These are phyloP conservation scores for Xylaria sp. DNA, from an alignment of 2,329 filamentous ascomycete genomes.

Conservation along the genomic window DNA sequence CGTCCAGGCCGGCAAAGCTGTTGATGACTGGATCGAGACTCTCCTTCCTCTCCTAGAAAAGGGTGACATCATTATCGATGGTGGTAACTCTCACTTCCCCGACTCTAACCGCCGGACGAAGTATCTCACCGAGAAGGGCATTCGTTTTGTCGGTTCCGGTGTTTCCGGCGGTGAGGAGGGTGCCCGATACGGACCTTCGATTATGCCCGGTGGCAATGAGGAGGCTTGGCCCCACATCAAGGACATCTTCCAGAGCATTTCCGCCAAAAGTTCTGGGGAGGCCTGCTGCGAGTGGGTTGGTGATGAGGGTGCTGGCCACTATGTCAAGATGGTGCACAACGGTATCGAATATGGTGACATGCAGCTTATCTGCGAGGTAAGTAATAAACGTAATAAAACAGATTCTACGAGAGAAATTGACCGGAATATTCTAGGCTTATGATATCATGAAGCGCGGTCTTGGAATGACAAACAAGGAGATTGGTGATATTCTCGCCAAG, in stretches of 20 bases:
- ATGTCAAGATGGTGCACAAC: slow-evolving; percentile 99
- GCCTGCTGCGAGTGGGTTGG: slow-evolving; percentile 99
- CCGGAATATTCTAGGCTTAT: slow-evolving; percentile 75
- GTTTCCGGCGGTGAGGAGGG: slow-evolving; percentile 99
- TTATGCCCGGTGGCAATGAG: slow-evolving; percentile 99
- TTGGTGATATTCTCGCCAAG: slow-evolving; percentile 90
- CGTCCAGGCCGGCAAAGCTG: slow-evolving; percentile 97
- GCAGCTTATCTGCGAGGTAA: slow-evolving; percentile 98
- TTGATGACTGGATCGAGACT: slow-evolving; percentile 98
- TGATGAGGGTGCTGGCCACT: slow-evolving; percentile 99
- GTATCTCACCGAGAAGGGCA: slow-evolving; percentile 87
- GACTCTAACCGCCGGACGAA: slow-evolving; percentile 97
- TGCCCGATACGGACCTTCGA: slow-evolving; percentile 94
- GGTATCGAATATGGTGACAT: slow-evolving; percentile 99
- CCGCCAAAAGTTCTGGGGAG: slow-evolving; percentile 97
- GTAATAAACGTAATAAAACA: slow-evolving; percentile 43
- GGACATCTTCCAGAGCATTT: slow-evolving; percentile 97
- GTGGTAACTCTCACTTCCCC: slow-evolving; percentile 99
- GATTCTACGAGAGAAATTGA: slow-evolving; percentile 14
- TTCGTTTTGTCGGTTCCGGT: slow-evolving; percentile 95
- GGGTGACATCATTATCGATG: slow-evolving; percentile 99
- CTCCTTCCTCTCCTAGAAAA: slow-evolving; percentile 84
- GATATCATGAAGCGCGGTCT: slow-evolving; percentile 99
- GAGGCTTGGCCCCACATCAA: slow-evolving; percentile 98
- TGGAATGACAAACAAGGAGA: slow-evolving; percentile 89